Percentiles rank a stretch among this genome's conserved stretches.
Evolutionary conservation across 768 basidiomycete species (phyloP).

Genomic region (Exidia glandulosa): DNA sequence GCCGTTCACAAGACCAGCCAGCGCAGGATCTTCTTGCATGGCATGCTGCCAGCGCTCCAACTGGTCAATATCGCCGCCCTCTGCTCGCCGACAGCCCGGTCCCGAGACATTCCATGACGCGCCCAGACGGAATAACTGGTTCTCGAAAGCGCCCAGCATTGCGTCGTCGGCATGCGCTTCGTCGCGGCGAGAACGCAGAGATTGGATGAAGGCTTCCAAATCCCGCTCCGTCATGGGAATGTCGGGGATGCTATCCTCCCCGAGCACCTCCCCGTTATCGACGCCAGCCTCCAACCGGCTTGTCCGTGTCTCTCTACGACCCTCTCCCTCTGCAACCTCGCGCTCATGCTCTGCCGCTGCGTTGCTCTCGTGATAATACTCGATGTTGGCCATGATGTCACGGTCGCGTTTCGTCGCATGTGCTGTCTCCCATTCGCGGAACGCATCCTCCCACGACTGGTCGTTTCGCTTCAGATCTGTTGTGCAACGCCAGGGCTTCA

Average conservation of each 20-base stretch:
- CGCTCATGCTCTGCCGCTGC: constrained; percentile 6
- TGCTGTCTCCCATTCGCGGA: constrained; percentile 6
- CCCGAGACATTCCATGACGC: neutral
- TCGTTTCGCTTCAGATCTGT: constrained; percentile 14
- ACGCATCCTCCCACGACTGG: constrained; percentile 15
- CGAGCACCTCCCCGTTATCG: neutral
- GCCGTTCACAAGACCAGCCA: neutral
- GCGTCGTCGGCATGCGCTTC: neutral
- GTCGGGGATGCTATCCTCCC: neutral
- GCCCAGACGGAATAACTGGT: neutral
- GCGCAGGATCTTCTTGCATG: neutral
- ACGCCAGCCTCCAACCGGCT: neutral
- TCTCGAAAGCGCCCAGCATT: neutral
- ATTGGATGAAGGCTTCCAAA: neutral
- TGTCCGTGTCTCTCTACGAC: neutral
- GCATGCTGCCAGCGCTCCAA: neutral
- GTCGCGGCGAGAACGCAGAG: neutral
- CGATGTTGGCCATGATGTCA: constrained; percentile 17
- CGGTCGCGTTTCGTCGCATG: neutral
- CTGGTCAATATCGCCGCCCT: neutral
- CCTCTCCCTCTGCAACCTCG: neutral
- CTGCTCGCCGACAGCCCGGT: neutral
- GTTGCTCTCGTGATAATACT: constrained; percentile 24
- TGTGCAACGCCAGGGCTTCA: constrained; percentile 25
- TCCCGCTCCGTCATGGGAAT: neutral